Percentiles rank a stretch among this genome's conserved stretches.
Evolutionary conservation across 1,139 yeast species (phyloP).

Genomic region (Sugiyamaella novakii): DNA sequence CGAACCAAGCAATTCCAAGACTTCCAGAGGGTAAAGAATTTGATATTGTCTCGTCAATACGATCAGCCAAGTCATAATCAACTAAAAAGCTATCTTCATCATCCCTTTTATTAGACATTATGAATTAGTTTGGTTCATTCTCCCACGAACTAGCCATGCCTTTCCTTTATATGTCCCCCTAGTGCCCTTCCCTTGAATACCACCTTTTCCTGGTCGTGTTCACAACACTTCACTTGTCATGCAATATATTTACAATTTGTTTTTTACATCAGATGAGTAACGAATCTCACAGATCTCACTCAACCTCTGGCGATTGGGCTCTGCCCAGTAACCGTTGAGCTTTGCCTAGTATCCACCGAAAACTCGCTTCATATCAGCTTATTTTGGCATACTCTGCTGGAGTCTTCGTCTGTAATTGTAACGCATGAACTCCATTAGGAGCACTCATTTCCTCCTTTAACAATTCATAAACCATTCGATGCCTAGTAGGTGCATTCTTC

Average conservation of each 20-base stretch:
- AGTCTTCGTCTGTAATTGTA: constrained; percentile 84
- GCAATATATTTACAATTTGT: neutral
- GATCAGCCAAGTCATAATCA: too few species aligned
- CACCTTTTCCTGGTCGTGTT: neutral
- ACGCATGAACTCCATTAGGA: constrained; percentile 77
- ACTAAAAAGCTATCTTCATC: neutral
- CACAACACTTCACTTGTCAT: neutral
- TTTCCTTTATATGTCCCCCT: neutral
- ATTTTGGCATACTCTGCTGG: constrained; percentile 53
- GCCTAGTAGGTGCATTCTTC: constrained; percentile 70
- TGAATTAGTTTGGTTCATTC: neutral
- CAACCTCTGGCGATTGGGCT: constrained; percentile 1
- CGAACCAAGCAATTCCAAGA: constrained; percentile 27
- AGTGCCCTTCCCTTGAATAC: neutral
- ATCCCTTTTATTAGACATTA: neutral
- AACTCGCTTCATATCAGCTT: too few species aligned
- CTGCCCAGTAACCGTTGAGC: too few species aligned
- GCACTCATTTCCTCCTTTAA: constrained; percentile 70
- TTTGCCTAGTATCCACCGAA: too few species aligned
- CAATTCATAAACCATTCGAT: constrained; percentile 69
- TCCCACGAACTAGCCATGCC: neutral
- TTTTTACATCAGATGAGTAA: neutral
- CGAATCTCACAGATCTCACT: too few species aligned
- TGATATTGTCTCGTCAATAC: neutral
- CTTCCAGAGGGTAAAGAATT: constrained; percentile 1